Evolutionary conservation across 2,329 filamentous ascomycete species (phyloP).

Genomic region (Diplodia mutila): DNA sequence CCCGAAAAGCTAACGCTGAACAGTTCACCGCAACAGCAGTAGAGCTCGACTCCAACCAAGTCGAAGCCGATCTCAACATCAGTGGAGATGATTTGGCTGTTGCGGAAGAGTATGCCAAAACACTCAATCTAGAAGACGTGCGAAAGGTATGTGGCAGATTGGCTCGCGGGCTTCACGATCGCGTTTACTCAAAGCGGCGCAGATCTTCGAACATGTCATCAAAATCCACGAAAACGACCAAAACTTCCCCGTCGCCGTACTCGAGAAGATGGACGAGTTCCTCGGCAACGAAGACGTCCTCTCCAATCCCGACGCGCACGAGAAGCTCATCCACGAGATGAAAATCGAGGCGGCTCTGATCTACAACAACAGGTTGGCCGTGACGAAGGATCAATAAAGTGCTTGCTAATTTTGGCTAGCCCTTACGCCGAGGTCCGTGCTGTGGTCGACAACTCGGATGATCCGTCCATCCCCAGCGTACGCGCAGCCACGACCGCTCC

Average conservation of each 20-base stretch:
- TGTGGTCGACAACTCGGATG: conserved; percentile 26
- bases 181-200: background rate
- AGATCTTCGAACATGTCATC: conserved; percentile 38
- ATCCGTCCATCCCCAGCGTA: conserved; percentile 32
- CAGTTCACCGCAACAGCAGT: background rate
- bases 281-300: conserved; percentile 52
- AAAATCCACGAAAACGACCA: conserved; percentile 51
- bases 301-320: conserved; percentile 52
- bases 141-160: background rate
- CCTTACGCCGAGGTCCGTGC: conserved; percentile 30
- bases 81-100: conserved; percentile 26
- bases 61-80: conserved; percentile 25
- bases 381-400: background rate
- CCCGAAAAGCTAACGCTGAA: background rate
- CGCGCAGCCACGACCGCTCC: background rate
- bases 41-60: background rate
- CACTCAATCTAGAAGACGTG: conserved; percentile 23
- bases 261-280: conserved; percentile 49
- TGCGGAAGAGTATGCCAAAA: conserved; percentile 22
- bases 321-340: conserved; percentile 57
- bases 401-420: conserved; percentile 6
- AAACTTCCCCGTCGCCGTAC: conserved; percentile 51
- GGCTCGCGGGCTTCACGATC: too few relatives aligned
- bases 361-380: conserved; percentile 38
- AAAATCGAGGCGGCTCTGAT: conserved; percentile 60